Evolutionary conservation across 306 rosid genomes (phyloP).

Genomic region (Senna tora): DNA sequence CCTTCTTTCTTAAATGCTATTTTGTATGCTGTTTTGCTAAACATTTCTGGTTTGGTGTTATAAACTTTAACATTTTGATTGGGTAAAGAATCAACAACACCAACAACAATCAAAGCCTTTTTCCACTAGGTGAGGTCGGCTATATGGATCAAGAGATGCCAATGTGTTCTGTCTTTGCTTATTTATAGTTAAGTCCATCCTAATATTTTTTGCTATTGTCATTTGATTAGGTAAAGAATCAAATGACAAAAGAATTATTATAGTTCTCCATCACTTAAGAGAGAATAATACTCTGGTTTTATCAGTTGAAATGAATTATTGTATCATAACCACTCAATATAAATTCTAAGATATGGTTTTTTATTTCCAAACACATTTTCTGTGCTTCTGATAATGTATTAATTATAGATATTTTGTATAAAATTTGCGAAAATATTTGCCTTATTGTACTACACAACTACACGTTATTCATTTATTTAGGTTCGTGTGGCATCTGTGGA

Average conservation of each 20-base stretch:
- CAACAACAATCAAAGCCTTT: too few species aligned
- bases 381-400: conserved; percentile 23
- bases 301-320: conserved; percentile 16
- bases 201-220: too few species aligned
- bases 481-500: conserved; percentile 84
- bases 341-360: conserved; percentile 16
- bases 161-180: too few species aligned
- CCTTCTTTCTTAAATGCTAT: conserved; percentile 24
- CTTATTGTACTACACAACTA: conserved; percentile 31
- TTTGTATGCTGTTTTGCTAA: background rate
- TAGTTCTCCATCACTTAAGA: background rate
- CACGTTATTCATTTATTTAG: conserved; percentile 40
- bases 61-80: conserved; percentile 18
- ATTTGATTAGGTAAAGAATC: conserved; percentile 15
- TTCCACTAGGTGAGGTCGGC: too few species aligned
- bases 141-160: too few species aligned
- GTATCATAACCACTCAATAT: background rate
- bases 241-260: background rate
- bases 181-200: too few species aligned
- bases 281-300: conserved; percentile 1
- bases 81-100: conserved; percentile 1
- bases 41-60: conserved; percentile 1
- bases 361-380: conserved; percentile 16
- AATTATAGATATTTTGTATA: conserved; percentile 13
- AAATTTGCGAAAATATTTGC: conserved; percentile 18